A percentile compares a stretch with the other conserved stretches of the same genome.
These are phyloP conservation scores for Sporothrix globosa DNA, from an alignment of 2,329 filamentous ascomycete species.

Conservation along the genomic window DNA sequence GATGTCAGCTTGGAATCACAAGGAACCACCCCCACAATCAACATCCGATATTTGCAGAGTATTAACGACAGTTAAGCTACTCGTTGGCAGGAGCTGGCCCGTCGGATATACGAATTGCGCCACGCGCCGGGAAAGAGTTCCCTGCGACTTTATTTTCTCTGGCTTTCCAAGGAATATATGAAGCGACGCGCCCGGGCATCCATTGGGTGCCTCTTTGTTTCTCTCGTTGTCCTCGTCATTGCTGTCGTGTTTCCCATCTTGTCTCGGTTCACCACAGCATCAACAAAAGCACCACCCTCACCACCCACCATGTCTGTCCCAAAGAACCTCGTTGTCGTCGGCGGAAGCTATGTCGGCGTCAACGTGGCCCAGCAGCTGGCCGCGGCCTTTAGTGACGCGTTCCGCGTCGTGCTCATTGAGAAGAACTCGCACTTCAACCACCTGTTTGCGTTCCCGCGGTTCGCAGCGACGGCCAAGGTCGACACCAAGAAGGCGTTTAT, in stretches of 20 bases:
- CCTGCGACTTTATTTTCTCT: background rate
- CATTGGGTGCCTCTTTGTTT: background rate
- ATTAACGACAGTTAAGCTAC: background rate
- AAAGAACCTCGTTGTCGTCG: conserved; percentile 34
- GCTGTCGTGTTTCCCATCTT: background rate
- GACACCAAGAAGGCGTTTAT: conserved; percentile 62
- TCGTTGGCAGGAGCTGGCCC: background rate
- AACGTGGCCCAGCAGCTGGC: conserved; percentile 51
- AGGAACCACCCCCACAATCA: background rate
- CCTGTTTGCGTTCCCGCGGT: conserved; percentile 63
- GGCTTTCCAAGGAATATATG: background rate
- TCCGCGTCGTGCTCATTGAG: conserved; percentile 60
- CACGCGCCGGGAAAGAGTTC: background rate
- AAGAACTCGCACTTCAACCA: conserved; percentile 65
- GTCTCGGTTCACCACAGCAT: background rate
- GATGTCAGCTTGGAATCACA: too few species aligned
- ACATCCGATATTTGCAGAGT: background rate
- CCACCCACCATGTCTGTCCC: conserved; percentile 24
- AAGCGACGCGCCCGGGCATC: background rate
- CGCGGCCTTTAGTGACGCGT: conserved; percentile 51
- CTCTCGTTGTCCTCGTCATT: background rate
- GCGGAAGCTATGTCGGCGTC: conserved; percentile 35
- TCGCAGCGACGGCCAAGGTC: conserved; percentile 56
- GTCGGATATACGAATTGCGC: conserved; percentile 25
- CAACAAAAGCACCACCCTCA: background rate